Percentiles rank a stretch among this genome's conserved stretches.
phyloP scores from a whole-genome alignment of 2,329 filamentous ascomycete species.

The Epichloe hybrida region DNA sequence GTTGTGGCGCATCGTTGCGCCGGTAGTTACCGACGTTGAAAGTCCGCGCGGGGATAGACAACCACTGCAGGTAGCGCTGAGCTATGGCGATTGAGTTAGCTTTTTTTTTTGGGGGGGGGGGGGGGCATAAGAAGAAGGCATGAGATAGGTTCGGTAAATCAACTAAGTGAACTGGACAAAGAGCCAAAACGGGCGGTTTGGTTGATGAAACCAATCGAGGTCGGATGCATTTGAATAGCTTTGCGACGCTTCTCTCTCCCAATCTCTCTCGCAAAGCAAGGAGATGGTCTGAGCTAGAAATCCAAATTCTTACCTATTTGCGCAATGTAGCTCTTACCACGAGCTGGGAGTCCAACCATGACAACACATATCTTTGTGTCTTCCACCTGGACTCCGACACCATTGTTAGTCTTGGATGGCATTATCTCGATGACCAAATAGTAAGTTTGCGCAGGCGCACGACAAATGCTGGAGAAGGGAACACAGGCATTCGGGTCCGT shows the following conservation, averaged over 20 bases:
- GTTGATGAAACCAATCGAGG: neutral
- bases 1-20: conserved; percentile 77
- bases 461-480: conserved; percentile 3
- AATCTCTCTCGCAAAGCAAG: no score
- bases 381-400: conserved; percentile 73
- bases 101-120: no score
- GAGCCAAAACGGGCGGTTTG: neutral
- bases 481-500: conserved; percentile 4
- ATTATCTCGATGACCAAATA: conserved; percentile 17
- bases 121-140: neutral
- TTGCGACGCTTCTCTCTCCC: no score
- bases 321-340: conserved; percentile 94
- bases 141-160: neutral
- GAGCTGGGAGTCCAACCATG: conserved; percentile 92
- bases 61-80: conserved; percentile 89
- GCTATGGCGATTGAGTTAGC: conserved; percentile 34
- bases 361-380: conserved; percentile 95
- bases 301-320: conserved; percentile 62
- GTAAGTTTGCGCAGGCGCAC: conserved; percentile 7
- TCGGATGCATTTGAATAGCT: neutral
- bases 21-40: conserved; percentile 98
- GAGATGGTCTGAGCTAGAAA: neutral
- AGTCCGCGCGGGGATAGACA: conserved; percentile 82
- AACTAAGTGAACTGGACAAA: neutral
- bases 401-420: conserved; percentile 40